phyloP scores from a whole-genome alignment of 2,329 filamentous ascomycete species.

The Furcasterigmium sp. region DNA sequence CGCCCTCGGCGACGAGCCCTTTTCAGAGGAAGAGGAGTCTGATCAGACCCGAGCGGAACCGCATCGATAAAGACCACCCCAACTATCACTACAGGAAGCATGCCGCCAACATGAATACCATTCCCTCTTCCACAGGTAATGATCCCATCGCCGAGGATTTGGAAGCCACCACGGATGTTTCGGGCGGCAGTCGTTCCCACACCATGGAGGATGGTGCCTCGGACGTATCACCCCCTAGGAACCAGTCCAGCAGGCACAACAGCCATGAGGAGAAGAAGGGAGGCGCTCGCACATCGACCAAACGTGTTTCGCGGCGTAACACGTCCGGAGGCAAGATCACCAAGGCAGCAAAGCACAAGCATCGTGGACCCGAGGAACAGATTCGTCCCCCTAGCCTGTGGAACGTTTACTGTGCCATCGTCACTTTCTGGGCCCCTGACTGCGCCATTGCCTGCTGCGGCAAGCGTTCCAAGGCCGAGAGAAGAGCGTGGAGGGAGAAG shows the following conservation, averaged over 20 bases:
- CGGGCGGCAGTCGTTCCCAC: constrained; percentile 31
- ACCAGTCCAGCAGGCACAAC: constrained; percentile 21
- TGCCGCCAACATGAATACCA: constrained; percentile 84
- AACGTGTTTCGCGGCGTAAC: constrained; percentile 36
- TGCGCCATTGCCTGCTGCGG: constrained; percentile 81
- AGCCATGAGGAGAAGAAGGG: constrained; percentile 32
- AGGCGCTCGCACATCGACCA: constrained; percentile 20
- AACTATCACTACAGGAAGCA: constrained; percentile 96
- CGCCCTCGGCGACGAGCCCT: constrained; percentile 17
- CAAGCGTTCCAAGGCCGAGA: constrained; percentile 78
- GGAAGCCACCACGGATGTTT: constrained; percentile 56
- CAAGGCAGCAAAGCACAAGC: constrained; percentile 49
- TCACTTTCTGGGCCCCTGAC: constrained; percentile 93
- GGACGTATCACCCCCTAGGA: constrained; percentile 29
- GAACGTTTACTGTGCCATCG: constrained; percentile 89
- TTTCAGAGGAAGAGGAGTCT: constrained; percentile 76
- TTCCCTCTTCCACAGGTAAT: constrained; percentile 88
- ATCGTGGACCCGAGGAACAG: constrained; percentile 52
- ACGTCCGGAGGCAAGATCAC: constrained; percentile 54
- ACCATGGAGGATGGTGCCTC: constrained; percentile 40
- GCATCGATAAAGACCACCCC: constrained; percentile 80
- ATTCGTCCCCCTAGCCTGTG: constrained; percentile 80
- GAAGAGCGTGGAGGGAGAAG: constrained; percentile 95
- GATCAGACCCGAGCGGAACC: constrained; percentile 80
- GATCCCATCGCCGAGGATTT: constrained; percentile 81